Conservation (phyloP, 2,329 filamentous ascomycete species). For the Ascocoryne sarcoides region DNA sequence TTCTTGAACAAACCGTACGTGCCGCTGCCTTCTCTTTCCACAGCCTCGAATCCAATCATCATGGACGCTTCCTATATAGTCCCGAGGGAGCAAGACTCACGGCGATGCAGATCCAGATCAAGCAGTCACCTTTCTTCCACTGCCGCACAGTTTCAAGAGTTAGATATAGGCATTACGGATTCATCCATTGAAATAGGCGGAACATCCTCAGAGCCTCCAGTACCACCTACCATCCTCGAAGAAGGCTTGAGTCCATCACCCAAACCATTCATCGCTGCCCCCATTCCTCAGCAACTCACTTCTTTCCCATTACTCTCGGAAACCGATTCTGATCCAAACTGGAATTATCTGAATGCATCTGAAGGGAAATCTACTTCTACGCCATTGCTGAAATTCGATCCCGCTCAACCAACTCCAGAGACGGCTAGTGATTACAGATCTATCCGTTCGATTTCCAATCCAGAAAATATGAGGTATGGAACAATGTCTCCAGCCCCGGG, state of each 20-base stretch:
- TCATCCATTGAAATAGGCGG: conserved; percentile 13
- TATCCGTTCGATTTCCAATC: conserved; percentile 20
- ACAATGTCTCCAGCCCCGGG: neutral
- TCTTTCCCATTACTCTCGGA: conserved; percentile 24
- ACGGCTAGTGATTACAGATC: conserved; percentile 10
- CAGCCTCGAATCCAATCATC: conserved; percentile 20
- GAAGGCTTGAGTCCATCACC: conserved; percentile 13
- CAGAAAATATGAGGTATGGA: conserved; percentile 24
- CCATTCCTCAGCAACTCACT: conserved; percentile 20
- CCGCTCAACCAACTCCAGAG: conserved; percentile 3
- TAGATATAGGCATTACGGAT: conserved; percentile 21
- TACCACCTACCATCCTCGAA: conserved; percentile 9
- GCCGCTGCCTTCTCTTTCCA: conserved; percentile 22
- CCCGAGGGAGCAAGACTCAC: conserved; percentile 26
- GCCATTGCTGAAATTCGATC: conserved; percentile 9
- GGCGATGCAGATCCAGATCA: conserved; percentile 26
- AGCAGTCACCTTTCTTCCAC: conserved; percentile 26
- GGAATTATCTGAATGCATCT: conserved; percentile 21
- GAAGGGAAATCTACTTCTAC: conserved; percentile 22
- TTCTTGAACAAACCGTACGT: conserved; percentile 22
- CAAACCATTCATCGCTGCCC: conserved; percentile 18
- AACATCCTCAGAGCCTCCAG: conserved; percentile 8
- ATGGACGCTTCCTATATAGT: conserved; percentile 29
- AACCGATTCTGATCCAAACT: conserved; percentile 23
- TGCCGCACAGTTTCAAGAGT: conserved; percentile 23